Evolutionary conservation across 78 protist genomes (phyloP).

Genomic region (slime mould (Dictyostelium discoideum)): DNA sequence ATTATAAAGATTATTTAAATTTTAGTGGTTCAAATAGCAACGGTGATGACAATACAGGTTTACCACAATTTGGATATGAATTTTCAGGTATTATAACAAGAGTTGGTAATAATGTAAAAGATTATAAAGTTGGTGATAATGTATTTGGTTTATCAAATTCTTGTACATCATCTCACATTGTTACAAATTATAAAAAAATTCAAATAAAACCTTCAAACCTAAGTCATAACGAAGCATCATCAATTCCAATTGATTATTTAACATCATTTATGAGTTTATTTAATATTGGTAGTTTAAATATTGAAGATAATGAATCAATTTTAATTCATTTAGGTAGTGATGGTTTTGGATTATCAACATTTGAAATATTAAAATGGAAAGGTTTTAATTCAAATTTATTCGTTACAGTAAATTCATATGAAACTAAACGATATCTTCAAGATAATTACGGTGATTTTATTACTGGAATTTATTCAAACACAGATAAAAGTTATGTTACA

Average conservation of each 20-base stretch:
- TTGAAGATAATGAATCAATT: neutral
- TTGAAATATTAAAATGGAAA: constrained; percentile 80
- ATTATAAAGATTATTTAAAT: constrained; percentile 35
- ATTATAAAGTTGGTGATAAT: constrained; percentile 2
- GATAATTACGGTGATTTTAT: constrained; percentile 17
- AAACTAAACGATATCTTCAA: neutral
- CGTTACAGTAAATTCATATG: neutral
- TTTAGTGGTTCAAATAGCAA: constrained; percentile 4
- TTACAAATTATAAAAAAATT: neutral
- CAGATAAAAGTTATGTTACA: neutral
- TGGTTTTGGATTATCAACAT: constrained; percentile 48
- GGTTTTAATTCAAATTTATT: constrained; percentile 18
- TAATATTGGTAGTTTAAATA: neutral
- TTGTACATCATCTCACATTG: neutral
- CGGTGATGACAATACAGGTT: neutral
- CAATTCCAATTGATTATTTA: neutral
- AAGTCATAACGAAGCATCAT: neutral
- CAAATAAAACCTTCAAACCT: neutral
- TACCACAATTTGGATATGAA: neutral
- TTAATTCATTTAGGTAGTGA: constrained; percentile 17
- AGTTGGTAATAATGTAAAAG: constrained; percentile 4
- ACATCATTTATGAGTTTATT: neutral
- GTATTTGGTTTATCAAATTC: neutral
- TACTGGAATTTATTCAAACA: constrained; percentile 34
- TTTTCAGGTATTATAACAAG: constrained; percentile 8